phyloP scores from a whole-genome alignment of 2,329 filamentous ascomycete species.

The Aspergillus vadensis region DNA sequence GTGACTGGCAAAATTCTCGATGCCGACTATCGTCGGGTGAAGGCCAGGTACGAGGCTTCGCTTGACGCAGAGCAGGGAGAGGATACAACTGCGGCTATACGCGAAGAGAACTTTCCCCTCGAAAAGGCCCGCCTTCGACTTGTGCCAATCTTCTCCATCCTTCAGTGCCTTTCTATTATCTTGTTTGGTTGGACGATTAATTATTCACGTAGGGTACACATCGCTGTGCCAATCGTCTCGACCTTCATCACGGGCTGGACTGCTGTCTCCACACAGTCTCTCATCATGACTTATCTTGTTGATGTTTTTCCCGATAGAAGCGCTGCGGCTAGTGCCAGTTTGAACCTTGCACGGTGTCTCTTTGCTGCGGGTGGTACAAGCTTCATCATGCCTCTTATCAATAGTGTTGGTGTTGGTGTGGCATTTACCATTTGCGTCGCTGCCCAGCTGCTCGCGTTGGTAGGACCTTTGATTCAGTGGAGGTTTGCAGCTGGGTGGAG shows the following conservation, averaged over 20 bases:
- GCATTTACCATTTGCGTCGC: conserved; percentile 52
- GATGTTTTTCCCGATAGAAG: conserved; percentile 55
- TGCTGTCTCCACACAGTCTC: conserved; percentile 51
- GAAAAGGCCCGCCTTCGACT: conserved; percentile 56
- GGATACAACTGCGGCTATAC: neutral
- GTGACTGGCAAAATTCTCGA: conserved; percentile 57
- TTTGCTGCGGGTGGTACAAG: conserved; percentile 56
- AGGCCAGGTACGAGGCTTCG: conserved; percentile 29
- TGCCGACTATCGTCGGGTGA: conserved; percentile 51
- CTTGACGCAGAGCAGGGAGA: neutral
- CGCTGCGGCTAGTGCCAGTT: conserved; percentile 55
- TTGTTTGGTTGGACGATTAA: conserved; percentile 58
- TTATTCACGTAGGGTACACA: conserved; percentile 43
- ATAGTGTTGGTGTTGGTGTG: conserved; percentile 49
- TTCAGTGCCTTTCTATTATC: conserved; percentile 52
- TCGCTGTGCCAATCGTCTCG: conserved; percentile 53
- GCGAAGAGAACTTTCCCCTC: conserved; percentile 46
- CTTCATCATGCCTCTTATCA: conserved; percentile 54
- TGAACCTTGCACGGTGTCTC: conserved; percentile 57
- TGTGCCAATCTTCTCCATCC: conserved; percentile 47
- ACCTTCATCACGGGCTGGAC: conserved; percentile 58
- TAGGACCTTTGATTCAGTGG: conserved; percentile 50
- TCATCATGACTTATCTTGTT: conserved; percentile 56
- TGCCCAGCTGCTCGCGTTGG: conserved; percentile 50
- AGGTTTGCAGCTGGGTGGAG: conserved; percentile 45